Evolutionary conservation across 202 grass and related monocot species (phyloP).

Genomic region (Eragrostis tef): DNA sequence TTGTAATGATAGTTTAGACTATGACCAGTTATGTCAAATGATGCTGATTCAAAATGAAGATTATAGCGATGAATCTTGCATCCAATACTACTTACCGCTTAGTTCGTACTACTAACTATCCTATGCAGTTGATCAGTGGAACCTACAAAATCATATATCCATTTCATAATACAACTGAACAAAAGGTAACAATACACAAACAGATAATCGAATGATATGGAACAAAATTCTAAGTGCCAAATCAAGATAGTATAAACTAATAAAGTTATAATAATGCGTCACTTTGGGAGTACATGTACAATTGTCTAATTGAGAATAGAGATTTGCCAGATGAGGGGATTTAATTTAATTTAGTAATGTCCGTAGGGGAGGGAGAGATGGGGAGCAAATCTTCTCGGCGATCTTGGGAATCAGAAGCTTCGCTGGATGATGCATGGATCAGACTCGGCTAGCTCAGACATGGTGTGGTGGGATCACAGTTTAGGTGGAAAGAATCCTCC

Average conservation of each 20-base stretch:
- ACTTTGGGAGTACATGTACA: slow-evolving; percentile 26
- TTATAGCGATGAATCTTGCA: neutral
- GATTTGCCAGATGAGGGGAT: neutral
- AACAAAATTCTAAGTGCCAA: slow-evolving; percentile 11
- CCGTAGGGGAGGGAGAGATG: neutral
- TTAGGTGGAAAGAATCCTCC: slow-evolving; percentile 55
- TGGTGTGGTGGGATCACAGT: slow-evolving; percentile 48
- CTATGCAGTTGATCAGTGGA: neutral
- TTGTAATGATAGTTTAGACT: neutral
- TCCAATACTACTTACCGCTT: neutral
- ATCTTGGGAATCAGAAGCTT: slow-evolving; percentile 53
- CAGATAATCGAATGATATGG: neutral
- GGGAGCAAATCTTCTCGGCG: slow-evolving; percentile 46
- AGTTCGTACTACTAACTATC: neutral
- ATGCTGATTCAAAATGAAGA: neutral
- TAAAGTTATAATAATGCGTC: slow-evolving; percentile 5
- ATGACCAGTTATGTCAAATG: neutral
- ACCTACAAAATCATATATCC: neutral
- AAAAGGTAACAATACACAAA: slow-evolving; percentile 2
- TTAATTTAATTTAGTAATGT: slow-evolving; percentile 31
- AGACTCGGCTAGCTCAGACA: slow-evolving; percentile 29
- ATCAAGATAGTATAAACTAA: slow-evolving; percentile 21
- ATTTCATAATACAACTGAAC: neutral
- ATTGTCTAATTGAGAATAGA: slow-evolving; percentile 23
- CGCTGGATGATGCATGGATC: slow-evolving; percentile 44